Conservation (phyloP, 139 green algal genomes). For the Picochlorum sp. region DNA sequence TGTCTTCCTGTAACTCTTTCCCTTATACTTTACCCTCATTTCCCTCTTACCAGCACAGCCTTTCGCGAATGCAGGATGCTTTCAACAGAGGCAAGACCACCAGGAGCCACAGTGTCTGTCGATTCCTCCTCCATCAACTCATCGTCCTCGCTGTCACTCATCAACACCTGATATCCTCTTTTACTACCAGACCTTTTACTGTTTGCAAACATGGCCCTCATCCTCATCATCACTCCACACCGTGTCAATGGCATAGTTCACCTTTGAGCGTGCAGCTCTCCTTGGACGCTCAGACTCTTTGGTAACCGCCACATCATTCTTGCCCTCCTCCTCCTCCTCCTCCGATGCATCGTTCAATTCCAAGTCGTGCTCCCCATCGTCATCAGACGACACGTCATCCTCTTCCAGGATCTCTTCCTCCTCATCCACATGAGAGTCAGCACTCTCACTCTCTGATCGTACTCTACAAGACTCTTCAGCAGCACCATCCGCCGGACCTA, state of each 20-base stretch:
- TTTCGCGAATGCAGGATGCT: neutral
- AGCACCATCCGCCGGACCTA: neutral
- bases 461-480: too few relatives aligned
- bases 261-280: too few relatives aligned
- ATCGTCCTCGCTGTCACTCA: neutral
- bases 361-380: too few relatives aligned
- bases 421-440: neutral
- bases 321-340: neutral
- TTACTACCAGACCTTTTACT: too few relatives aligned
- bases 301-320: neutral
- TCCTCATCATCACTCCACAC: too few relatives aligned
- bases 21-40: neutral
- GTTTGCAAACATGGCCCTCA: too few relatives aligned
- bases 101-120: too few relatives aligned
- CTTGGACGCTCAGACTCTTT: too few relatives aligned
- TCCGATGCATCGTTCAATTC: neutral
- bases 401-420: neutral
- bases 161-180: neutral
- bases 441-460: neutral
- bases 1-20: constrained; percentile 3
- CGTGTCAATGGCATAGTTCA: too few relatives aligned
- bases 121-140: neutral
- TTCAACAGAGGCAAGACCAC: neutral
- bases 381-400: neutral
- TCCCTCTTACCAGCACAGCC: neutral